Conservation (phyloP, 257 asterid species). For the Plantago ovata region DNA sequence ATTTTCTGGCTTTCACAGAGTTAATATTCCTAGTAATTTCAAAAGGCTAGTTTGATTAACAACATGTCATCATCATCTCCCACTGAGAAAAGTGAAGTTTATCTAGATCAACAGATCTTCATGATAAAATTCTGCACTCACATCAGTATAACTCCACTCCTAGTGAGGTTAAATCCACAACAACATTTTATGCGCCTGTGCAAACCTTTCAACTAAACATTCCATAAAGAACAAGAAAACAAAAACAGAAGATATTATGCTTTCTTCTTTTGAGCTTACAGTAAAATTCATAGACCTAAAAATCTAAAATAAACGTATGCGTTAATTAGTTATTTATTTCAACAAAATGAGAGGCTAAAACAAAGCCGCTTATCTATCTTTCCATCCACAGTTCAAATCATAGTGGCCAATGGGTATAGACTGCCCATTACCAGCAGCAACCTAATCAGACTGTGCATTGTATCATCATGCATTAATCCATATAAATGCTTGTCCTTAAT, state of each 20-base stretch:
- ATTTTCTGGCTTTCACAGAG: no score
- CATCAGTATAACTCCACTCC: background rate
- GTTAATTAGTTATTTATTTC: background rate
- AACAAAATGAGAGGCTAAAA: constrained; percentile 1
- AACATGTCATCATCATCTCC: constrained; percentile 7
- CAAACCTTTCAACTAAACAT: no score
- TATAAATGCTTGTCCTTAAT: no score
- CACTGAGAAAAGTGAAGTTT: constrained; percentile 24
- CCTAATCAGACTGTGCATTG: background rate
- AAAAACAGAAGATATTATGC: background rate
- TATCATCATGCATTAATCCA: background rate
- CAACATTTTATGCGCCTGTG: no score
- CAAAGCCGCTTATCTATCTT: background rate
- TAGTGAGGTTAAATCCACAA: no score
- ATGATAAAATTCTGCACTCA: background rate
- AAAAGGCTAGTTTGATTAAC: background rate
- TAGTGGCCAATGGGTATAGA: background rate
- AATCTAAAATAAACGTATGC: no score
- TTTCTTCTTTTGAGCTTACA: no score
- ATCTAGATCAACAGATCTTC: constrained; percentile 12
- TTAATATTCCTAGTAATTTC: background rate
- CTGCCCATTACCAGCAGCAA: background rate
- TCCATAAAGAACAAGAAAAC: background rate
- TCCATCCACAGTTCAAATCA: background rate
- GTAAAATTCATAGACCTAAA: background rate